phyloP scores from a whole-genome alignment of 352 stramenopile genomes.

The Pelagophyceae sp. region DNA sequence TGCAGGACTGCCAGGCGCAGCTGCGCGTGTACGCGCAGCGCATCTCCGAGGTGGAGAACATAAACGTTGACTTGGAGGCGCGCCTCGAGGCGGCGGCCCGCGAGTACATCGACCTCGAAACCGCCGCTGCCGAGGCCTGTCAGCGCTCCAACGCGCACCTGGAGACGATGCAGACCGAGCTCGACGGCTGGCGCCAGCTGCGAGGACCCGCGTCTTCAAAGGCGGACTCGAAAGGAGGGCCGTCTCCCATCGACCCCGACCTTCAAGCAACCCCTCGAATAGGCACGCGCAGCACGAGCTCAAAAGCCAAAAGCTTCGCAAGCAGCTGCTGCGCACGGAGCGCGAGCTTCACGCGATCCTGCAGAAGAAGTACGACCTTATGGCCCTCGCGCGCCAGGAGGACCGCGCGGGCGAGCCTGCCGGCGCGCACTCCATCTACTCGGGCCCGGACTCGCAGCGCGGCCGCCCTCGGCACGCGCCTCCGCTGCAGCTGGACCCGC shows the following conservation, averaged over 20 bases:
- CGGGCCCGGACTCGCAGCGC: no score
- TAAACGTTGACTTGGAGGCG: constrained; percentile 5
- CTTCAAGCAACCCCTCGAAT: not conserved
- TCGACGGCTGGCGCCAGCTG: no score
- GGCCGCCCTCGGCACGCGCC: no score
- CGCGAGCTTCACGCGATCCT: constrained; percentile 12
- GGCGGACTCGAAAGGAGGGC: not conserved
- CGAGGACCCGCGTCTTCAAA: not conserved
- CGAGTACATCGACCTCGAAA: constrained; percentile 13
- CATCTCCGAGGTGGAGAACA: not conserved
- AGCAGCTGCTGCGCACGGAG: constrained; percentile 7
- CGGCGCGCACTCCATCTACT: not conserved
- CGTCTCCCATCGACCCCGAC: not conserved
- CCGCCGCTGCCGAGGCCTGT: not conserved
- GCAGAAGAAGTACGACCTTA: constrained; percentile 17
- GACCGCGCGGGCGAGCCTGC: not conserved
- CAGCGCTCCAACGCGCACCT: not conserved
- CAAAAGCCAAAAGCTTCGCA: constrained; percentile 10
- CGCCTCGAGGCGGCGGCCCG: not conserved
- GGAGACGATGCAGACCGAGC: not conserved
- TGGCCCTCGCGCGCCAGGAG: not conserved
- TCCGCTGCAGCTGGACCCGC: no score
- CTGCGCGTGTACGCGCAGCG: not conserved
- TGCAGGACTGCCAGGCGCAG: not conserved
- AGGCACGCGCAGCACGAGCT: constrained; percentile 4